Evolutionary conservation across 495 filamentous ascomycete species (phyloP), one percentile per base, ranked within the genome.

Genomic region (Pyrenula massariospora): DNA sequence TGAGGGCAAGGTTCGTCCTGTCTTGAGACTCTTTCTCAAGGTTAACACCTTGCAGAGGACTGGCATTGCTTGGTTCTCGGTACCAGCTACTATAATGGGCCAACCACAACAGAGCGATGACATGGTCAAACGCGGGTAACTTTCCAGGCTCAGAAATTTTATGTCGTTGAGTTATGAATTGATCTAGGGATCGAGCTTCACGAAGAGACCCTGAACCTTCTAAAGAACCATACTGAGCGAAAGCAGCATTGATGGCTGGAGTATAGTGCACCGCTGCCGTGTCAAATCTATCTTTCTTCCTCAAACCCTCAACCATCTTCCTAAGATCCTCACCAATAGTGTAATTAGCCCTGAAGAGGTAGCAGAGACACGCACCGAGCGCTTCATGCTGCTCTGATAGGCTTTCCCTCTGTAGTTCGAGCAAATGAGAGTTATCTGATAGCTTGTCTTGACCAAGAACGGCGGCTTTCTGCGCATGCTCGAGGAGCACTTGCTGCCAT

Each of bases 11-110:
- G 57, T 82, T 82, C 2, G 83, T 81, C 49, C 87, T 82, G 58
- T 81, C 76, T 48, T 81, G 79, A 22, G 83, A 81, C 67, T 93
- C 89, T 25, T 76, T 76, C 52, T 82, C 77, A 3, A 81, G 68
- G 58, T 86, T 78, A 59, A 80, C 73, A 0, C 76, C 77, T 19
- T 76, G 70, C 22, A 81, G 66, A n/a, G 75, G 70, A 2, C 73
- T 75, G 23, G 74, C 72, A 50, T 74, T 74, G 55, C 74, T 70
- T 54, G 84, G 77, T 60, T 96, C 91, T 58, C 84, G 74, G 65
- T 89, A 95, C 76, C 87, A 90, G 12, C 85, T 88, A 65, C 88
- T 95, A 67, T 96, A 96, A 56, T 96, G 89, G 50, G 87, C 84
- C 42, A 96, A 77, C 93, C 93, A 99, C 76, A 85, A 86, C 2